Base-by-base conservation (phyloP, 805 yeast species). In the Brettanomyces anomalus region DNA sequence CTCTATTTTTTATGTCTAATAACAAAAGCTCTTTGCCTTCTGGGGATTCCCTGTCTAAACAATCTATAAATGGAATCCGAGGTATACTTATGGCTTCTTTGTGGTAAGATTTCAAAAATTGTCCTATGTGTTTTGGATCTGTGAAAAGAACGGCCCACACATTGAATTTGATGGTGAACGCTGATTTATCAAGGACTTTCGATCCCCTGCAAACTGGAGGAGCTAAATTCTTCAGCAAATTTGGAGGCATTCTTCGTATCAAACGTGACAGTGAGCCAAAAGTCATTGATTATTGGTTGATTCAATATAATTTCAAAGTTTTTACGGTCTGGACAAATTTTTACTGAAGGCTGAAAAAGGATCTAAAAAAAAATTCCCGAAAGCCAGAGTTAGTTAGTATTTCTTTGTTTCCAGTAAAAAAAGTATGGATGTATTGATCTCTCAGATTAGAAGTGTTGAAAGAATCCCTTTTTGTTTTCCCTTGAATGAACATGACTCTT, bases 171-270 rank as follows among this genome's bases (percentile, higher is more conserved):
- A 68, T 69, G 5, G 64, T 55, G 65, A 90, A 90, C 49, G 77
- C 73, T 1, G 74, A 60, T 36, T 82, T 71, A 60, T 90, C 93
- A 34, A 90, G 69, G 14, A 56, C 70, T 36, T 55, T 74, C 86
- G 85, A 79, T 2, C 73, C 68, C 37, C 85, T 62, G 56, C 83
- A 70, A 7, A 77, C 65, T 0, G 96, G 96, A 2, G 96, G 94
- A 11, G 36, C 17, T 10, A 54, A 20, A 18, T 47, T 38, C 14
- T 6, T 21, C 14, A 38, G 28, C 4, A 15, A 31, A 13, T 14
- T n/a, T 28, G 33, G 10, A 38, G 41, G 14, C 41, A 38, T 38
- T n/a, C 14, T 16, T 14, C 41, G 24, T 8, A 24, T 20, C 31
- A 37, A 37, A 8, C 16, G 15, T 21, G 15, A n/a, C 15, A 21